Evolutionary conservation across 2,329 filamentous ascomycete genomes (phyloP).

Genomic region (Incumbomyces delicatus): DNA sequence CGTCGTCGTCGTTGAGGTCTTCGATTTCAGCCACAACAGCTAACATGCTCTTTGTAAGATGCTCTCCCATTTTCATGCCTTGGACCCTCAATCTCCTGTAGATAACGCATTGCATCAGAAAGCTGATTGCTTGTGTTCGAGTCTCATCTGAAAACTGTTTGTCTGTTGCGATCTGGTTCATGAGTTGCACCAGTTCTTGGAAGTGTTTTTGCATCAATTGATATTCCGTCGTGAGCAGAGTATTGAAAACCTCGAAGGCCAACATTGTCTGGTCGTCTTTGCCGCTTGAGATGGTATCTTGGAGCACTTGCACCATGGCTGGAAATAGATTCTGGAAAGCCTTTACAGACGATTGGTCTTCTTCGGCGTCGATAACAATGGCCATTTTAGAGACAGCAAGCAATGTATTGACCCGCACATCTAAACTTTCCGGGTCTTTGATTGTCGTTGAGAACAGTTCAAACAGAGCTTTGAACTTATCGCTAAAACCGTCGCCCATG

Average conservation of each 20-base stretch:
- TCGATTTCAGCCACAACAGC: constrained; percentile 83
- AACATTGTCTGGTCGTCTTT: constrained; percentile 85
- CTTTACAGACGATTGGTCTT: constrained; percentile 63
- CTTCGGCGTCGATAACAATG: constrained; percentile 78
- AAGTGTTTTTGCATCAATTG: constrained; percentile 76
- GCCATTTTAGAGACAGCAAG: constrained; percentile 80
- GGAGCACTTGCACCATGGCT: constrained; percentile 79
- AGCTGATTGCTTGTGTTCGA: constrained; percentile 79
- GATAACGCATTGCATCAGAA: constrained; percentile 83
- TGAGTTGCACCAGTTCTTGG: constrained; percentile 82
- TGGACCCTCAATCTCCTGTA: constrained; percentile 96
- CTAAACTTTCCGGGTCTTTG: constrained; percentile 76
- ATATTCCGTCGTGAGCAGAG: constrained; percentile 80
- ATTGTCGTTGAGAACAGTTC: constrained; percentile 78
- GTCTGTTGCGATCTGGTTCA: constrained; percentile 77
- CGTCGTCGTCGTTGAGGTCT: constrained; percentile 59
- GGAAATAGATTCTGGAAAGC: constrained; percentile 74
- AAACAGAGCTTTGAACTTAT: constrained; percentile 71
- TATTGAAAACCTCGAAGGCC: constrained; percentile 95
- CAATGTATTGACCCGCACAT: constrained; percentile 91
- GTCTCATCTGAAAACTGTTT: constrained; percentile 72
- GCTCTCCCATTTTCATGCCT: constrained; percentile 73
- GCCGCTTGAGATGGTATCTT: constrained; percentile 65
- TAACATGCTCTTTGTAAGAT: constrained; percentile 78
- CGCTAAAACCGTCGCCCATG: constrained; percentile 72